Evolutionary conservation across 768 basidiomycete genomes (phyloP).

Genomic region (Clathrus columnatus): DNA sequence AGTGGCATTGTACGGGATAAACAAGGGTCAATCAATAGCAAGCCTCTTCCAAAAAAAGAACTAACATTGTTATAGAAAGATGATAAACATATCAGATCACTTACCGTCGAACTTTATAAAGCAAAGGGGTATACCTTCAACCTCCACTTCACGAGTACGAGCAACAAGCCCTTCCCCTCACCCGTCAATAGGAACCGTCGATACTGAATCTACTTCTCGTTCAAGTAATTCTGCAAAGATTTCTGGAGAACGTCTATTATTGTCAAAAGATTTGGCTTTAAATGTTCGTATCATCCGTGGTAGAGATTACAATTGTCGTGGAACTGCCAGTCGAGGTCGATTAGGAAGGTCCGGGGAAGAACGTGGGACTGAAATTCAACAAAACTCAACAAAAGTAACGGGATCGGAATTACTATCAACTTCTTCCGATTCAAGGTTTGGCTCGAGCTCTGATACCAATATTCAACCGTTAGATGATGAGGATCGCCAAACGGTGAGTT

Average conservation of each 20-base stretch:
- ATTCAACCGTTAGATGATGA: not conserved
- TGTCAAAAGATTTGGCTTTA: slow-evolving; percentile 4
- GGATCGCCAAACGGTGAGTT: slow-evolving; percentile 2
- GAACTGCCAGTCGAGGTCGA: not conserved
- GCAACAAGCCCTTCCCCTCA: slow-evolving; percentile 8
- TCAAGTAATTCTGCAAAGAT: not conserved
- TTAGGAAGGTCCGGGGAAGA: slow-evolving; percentile 8
- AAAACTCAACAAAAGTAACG: not conserved
- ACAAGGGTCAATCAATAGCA: not conserved
- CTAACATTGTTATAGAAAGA: not conserved
- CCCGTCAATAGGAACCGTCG: slow-evolving; percentile 3
- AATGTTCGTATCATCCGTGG: slow-evolving; percentile 7
- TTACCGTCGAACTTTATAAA: slow-evolving; percentile 7
- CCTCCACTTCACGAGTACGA: slow-evolving; percentile 7
- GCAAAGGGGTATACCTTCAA: not conserved
- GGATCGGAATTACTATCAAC: not conserved
- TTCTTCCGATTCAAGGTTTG: not conserved
- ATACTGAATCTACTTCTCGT: slow-evolving; percentile 5
- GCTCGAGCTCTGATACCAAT: not conserved
- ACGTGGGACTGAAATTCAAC: not conserved
- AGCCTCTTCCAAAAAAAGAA: not conserved
- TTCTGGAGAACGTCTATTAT: not conserved
- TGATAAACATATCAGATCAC: slow-evolving; percentile 7
- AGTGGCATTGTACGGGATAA: slow-evolving; percentile 7
- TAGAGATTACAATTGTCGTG: slow-evolving; percentile 1